A percentile compares a stretch with the other conserved stretches of the same genome.
Conservation (phyloP, 139 green algal genomes). For the Picochlorum sp. region DNA sequence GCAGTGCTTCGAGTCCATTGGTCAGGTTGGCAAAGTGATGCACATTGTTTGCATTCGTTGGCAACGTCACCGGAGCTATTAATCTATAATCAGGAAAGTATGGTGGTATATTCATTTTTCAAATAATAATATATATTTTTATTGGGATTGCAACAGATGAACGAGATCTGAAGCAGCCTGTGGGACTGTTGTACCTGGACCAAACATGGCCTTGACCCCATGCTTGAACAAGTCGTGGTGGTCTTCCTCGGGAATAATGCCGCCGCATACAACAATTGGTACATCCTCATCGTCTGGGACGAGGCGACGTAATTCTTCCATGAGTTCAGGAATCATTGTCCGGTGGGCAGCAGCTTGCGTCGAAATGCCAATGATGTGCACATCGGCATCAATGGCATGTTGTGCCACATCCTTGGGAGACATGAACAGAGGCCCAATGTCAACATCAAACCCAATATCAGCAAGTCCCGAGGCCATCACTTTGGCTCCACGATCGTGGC, state of each 20-base stretch:
- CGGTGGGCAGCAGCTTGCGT: constrained; percentile 40
- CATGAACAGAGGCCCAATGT: constrained; percentile 62
- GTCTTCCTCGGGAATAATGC: constrained; percentile 52
- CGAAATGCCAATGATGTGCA: constrained; percentile 57
- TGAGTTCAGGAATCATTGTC: constrained; percentile 46
- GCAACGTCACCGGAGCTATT: neutral
- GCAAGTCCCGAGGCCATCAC: constrained; percentile 61
- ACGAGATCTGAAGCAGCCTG: constrained; percentile 50
- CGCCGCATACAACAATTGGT: constrained; percentile 49
- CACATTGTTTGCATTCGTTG: neutral
- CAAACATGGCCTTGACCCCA: constrained; percentile 54
- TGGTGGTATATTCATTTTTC: neutral
- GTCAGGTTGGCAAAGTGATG: constrained; percentile 60
- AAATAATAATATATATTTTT: too few species aligned
- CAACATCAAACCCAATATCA: constrained; percentile 63
- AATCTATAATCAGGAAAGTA: neutral
- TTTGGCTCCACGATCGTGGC: constrained; percentile 50
- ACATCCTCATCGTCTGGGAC: constrained; percentile 12
- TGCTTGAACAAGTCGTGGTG: constrained; percentile 9
- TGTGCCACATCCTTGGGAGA: constrained; percentile 53
- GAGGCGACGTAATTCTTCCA: constrained; percentile 30
- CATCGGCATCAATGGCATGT: constrained; percentile 58
- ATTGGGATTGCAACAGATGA: neutral
- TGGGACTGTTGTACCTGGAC: constrained; percentile 49
- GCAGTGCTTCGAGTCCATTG: constrained; percentile 56